Evolutionary conservation across 495 filamentous ascomycete species (phyloP).

Genomic region (Tuber aestivum): DNA sequence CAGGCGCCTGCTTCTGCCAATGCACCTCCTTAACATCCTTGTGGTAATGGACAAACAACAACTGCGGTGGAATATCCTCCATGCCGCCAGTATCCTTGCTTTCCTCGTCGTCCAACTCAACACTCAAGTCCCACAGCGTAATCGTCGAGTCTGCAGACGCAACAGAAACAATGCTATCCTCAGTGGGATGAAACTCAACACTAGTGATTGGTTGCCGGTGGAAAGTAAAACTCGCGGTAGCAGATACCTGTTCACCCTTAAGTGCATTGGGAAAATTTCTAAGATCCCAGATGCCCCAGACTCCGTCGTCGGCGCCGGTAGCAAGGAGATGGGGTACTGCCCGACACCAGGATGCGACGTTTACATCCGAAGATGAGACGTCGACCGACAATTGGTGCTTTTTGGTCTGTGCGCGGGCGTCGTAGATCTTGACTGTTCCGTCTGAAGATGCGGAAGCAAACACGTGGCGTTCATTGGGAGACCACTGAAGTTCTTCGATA

Average conservation of each 20-base stretch:
- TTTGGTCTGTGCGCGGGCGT: slow-evolving; percentile 79
- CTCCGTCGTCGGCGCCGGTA: slow-evolving; percentile 87
- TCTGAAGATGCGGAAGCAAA: slow-evolving; percentile 91
- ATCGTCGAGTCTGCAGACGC: slow-evolving; percentile 89
- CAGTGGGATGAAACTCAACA: slow-evolving; percentile 94
- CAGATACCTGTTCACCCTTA: slow-evolving; percentile 56
- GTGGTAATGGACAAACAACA: slow-evolving; percentile 95
- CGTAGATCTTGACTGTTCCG: slow-evolving; percentile 92
- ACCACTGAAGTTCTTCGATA: slow-evolving; percentile 95
- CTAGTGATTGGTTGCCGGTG: slow-evolving; percentile 94
- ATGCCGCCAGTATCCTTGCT: slow-evolving; percentile 79
- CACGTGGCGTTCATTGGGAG: slow-evolving; percentile 79
- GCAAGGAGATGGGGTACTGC: slow-evolving; percentile 82
- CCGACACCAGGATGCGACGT: slow-evolving; percentile 89
- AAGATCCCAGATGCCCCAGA: slow-evolving; percentile 94
- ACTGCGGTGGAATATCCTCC: slow-evolving; percentile 83
- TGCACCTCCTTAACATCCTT: slow-evolving; percentile 89
- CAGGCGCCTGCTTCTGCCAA: slow-evolving; percentile 95
- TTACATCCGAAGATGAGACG: slow-evolving; percentile 78
- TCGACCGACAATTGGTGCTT: slow-evolving; percentile 78
- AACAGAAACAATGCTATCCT: slow-evolving; percentile 89
- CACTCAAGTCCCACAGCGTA: slow-evolving; percentile 92
- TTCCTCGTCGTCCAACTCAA: slow-evolving; percentile 95
- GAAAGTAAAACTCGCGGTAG: slow-evolving; percentile 81
- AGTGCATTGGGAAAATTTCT: slow-evolving; percentile 60